Base-by-base conservation (phyloP, 139 green algal species). In the Chlamydomonas urium region DNA sequence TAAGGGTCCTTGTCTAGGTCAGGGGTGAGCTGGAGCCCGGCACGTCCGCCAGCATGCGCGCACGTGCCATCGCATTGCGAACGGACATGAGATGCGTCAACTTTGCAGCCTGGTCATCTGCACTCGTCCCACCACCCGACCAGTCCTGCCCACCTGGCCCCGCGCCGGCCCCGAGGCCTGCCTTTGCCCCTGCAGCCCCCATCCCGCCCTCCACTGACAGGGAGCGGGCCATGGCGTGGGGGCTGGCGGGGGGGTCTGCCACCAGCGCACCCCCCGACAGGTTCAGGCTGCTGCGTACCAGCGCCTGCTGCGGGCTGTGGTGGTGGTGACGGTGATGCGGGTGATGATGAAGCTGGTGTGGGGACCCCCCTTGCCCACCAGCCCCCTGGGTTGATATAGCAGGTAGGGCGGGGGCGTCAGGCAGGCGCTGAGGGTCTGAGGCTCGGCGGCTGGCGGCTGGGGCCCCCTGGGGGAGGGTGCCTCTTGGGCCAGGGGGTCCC, bases 31-130 rank as follows among this genome's bases (percentile, higher is more conserved):
- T n/a, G n/a, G n/a, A n/a, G n/a, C n/a, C n/a, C n/a, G n/a, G n/a
- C n/a, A n/a, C n/a, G n/a, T n/a, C n/a, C n/a, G n/a, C n/a, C n/a
- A n/a, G n/a, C n/a, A 63, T 63, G 26, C n/a, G 24, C 17, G 53
- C 53, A 17, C 53, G 24, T 34, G 53, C 53, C 53, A 63, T 63
- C 21, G 53, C 53, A 63, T 63, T 63, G 6, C 53, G 53, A 8
- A 34, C 17, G 24, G 26, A 31, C 53, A 63, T 63, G 53, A 63
- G 53, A 14, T 63, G 53, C 17, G 26, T 26, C 53, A 63, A 34
- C 53, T 63, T 63, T 14, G 53, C 53, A 34, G 53, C 10, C 24
- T 14, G 53, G 53, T 63, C 53, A 14, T 63, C 53, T 26, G 53
- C 6, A 8, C 8, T 50, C 10, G 42, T 14, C 6, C 53, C 53